phyloP scores from a whole-genome alignment of 2,329 filamentous ascomycete species.

The Torrubiellomyces zombiae region DNA sequence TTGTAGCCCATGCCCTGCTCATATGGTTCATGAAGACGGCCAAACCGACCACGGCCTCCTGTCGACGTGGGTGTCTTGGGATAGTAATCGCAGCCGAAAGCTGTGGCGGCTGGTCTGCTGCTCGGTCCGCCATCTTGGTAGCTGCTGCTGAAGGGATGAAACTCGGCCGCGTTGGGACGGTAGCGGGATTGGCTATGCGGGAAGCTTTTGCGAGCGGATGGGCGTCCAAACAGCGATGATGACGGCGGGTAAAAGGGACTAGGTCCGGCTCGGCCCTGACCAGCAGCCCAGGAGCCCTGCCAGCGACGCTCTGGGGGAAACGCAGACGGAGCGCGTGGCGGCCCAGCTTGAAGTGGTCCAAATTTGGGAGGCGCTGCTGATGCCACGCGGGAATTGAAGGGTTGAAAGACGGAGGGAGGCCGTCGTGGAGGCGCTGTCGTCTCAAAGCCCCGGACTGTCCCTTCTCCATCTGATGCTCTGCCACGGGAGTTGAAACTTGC shows the following conservation, averaged over 20 bases:
- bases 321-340: conserved; percentile 12
- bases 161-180: conserved; percentile 16
- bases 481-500: no score
- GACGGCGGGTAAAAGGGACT: conserved; percentile 2
- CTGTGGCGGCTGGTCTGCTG: conserved; percentile 7
- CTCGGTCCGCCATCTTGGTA: conserved; percentile 8
- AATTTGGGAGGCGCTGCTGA: conserved; percentile 14
- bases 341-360: conserved; percentile 12
- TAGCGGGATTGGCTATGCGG: conserved; percentile 9
- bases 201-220: conserved; percentile 2
- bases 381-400: conserved; percentile 5
- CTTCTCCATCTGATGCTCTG: no score
- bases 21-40: conserved; percentile 11
- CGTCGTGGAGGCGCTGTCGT: conserved; percentile 6
- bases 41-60: conserved; percentile 11
- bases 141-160: conserved; percentile 11
- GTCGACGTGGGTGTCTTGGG: conserved; percentile 14
- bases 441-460: no score
- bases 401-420: conserved; percentile 12
- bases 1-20: neutral
- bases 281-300: conserved; percentile 8
- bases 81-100: conserved; percentile 11
- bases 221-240: conserved; percentile 5
- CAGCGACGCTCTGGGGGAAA: conserved; percentile 11
- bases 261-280: conserved; percentile 5